Conservation (phyloP, 2,329 filamentous ascomycete species). For the Pochonia chlamydosporia region DNA sequence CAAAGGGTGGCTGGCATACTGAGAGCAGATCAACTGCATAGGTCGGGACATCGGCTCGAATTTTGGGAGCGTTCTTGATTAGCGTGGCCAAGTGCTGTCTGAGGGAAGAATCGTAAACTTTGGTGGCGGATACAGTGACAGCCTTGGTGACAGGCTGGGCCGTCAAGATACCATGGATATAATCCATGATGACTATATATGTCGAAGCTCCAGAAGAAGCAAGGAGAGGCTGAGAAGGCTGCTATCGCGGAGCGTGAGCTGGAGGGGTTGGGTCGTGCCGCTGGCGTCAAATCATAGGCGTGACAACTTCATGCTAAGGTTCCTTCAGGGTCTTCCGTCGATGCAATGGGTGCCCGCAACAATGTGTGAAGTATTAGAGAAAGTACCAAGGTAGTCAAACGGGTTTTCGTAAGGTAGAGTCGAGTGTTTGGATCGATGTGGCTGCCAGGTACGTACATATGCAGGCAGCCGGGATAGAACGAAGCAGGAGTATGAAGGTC, state of each 20-base stretch:
- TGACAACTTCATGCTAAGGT: conserved; percentile 3
- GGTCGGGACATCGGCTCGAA: conserved; percentile 20
- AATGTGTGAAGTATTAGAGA: too few relatives aligned
- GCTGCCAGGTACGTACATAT: neutral
- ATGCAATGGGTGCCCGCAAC: neutral
- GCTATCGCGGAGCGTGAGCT: neutral
- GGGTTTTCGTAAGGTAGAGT: neutral
- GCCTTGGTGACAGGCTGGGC: neutral
- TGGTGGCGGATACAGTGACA: neutral
- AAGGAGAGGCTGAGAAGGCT: neutral
- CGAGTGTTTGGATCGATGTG: neutral
- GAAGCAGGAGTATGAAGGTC: too few relatives aligned
- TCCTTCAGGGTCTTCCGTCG: neutral
- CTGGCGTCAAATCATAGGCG: neutral
- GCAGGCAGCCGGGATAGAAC: neutral
- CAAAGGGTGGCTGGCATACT: conserved; percentile 19
- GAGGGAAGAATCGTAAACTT: conserved; percentile 6
- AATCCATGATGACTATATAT: conserved; percentile 3
- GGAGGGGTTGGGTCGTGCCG: neutral
- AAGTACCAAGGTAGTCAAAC: too few relatives aligned
- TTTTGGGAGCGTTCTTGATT: neutral
- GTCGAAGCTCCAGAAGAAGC: neutral
- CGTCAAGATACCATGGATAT: conserved; percentile 1
- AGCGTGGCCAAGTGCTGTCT: conserved; percentile 6
- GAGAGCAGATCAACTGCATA: conserved; percentile 34